These are phyloP conservation scores for Coniella lustricola DNA, from an alignment of 2,329 filamentous ascomycete genomes.

Conservation along the genomic window DNA sequence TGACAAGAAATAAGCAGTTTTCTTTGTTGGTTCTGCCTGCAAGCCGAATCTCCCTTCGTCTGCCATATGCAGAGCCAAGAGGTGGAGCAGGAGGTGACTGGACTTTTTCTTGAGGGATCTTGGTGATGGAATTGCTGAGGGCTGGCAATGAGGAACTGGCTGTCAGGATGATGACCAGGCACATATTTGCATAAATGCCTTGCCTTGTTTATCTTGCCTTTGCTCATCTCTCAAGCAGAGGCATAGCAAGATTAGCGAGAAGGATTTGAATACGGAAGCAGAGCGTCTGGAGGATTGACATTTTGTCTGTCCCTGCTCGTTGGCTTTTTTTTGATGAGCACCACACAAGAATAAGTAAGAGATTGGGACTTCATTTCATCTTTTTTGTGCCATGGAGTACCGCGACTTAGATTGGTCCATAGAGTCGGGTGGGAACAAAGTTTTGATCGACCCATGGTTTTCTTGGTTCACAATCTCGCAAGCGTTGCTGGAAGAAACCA, in stretches of 20 bases:
- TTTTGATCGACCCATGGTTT: slow-evolving; percentile 1
- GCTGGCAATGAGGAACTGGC: too few relatives aligned
- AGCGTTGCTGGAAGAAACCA: background rate
- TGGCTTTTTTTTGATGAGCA: too few relatives aligned
- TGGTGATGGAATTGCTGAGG: background rate
- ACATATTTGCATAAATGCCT: too few relatives aligned
- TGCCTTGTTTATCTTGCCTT: too few relatives aligned
- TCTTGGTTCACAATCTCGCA: background rate
- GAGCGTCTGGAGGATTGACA: too few relatives aligned
- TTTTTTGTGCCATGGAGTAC: slow-evolving; percentile 7
- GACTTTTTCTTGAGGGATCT: background rate
- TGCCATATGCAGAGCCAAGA: background rate
- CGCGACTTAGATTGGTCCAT: slow-evolving; percentile 11
- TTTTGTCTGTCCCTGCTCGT: background rate
- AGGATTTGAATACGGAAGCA: too few relatives aligned
- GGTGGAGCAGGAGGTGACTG: background rate
- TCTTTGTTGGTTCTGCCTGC: background rate
- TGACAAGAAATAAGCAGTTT: slow-evolving; percentile 21
- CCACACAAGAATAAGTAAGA: slow-evolving; percentile 4
- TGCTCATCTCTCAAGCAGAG: too few relatives aligned
- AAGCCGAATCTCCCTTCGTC: background rate
- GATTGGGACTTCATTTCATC: background rate
- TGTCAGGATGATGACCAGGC: too few relatives aligned
- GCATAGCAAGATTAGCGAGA: too few relatives aligned
- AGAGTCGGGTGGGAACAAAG: slow-evolving; percentile 13